These are phyloP conservation scores for Yarrowia sp. DNA, from an alignment of 805 yeast species.

Conservation along the genomic window DNA sequence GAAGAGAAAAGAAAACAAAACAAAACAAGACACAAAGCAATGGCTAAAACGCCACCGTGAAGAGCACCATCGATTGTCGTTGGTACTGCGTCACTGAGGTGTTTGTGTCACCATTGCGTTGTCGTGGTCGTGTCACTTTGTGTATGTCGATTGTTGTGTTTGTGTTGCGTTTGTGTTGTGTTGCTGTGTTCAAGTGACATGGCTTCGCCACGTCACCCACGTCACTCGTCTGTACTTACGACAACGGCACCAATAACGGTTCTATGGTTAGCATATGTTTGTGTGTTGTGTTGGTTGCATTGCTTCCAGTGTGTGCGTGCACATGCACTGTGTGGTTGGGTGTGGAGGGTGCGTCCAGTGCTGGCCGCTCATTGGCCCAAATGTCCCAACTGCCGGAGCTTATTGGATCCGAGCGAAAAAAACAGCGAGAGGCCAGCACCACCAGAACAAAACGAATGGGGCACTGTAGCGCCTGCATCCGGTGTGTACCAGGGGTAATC, in stretches of 20 bases:
- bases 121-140: not conserved
- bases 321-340: not conserved
- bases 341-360: not conserved
- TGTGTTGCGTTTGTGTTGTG: too few relatives aligned
- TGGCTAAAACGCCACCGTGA: too few relatives aligned
- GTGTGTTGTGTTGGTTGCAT: not conserved
- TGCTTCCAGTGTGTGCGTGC: not conserved
- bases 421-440: not conserved
- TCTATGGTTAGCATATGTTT: constrained; percentile 43
- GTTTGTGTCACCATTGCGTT: not conserved
- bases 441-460: not conserved
- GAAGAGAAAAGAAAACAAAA: not conserved
- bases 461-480: not conserved
- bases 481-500: not conserved
- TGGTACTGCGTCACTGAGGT: too few relatives aligned
- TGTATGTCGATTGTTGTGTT: too few relatives aligned
- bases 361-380: constrained; percentile 20
- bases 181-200: too few relatives aligned
- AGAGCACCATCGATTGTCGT: too few relatives aligned
- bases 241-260: constrained; percentile 99
- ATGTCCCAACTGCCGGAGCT: constrained; percentile 12
- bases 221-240: constrained; percentile 40
- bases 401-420: constrained; percentile 21
- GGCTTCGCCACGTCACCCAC: not conserved
- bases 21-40: too few relatives aligned